phyloP scores from a whole-genome alignment of 2,329 filamentous ascomycete species.

The Chalara sp. region DNA sequence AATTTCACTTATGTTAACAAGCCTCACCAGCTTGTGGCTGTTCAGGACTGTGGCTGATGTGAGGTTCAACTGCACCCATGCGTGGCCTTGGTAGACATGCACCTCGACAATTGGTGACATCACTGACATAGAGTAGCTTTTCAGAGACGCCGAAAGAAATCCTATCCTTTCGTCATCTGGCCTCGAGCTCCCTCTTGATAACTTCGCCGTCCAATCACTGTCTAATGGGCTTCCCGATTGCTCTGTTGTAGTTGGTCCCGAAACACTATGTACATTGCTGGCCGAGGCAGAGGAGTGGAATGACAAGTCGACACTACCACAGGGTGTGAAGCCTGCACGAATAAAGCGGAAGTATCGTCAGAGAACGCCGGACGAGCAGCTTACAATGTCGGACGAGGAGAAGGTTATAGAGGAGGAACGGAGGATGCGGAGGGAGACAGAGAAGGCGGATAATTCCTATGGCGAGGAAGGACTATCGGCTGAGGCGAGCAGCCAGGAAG shows the following conservation, averaged over 20 bases:
- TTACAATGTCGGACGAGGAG: constrained; percentile 14
- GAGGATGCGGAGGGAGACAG: constrained; percentile 10
- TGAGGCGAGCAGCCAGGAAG: constrained; percentile 10
- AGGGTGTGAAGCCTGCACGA: constrained; percentile 11
- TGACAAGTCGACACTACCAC: constrained; percentile 9
- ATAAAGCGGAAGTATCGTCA: constrained; percentile 13
- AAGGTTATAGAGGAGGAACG: constrained; percentile 13
- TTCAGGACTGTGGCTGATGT: no score
- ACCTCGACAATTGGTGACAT: no score
- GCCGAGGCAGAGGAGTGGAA: constrained; percentile 11
- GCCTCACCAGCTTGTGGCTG: no score
- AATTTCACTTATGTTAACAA: no score
- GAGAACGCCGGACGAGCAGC: constrained; percentile 12
- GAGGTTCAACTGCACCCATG: no score
- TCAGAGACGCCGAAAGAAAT: constrained; percentile 12
- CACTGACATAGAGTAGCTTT: constrained; percentile 12
- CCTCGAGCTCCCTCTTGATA: constrained; percentile 11
- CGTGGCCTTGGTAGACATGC: no score
- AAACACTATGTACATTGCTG: constrained; percentile 9
- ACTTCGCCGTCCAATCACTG: constrained; percentile 10
- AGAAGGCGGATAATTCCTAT: constrained; percentile 13
- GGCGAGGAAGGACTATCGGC: constrained; percentile 10
- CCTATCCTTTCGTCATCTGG: constrained; percentile 9
- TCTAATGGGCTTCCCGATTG: constrained; percentile 7
- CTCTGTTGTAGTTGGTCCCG: constrained; percentile 7